Evolutionary conservation across 1,139 yeast species (phyloP), one percentile per base, ranked within the genome.

Genomic region (Lodderomyces beijingensis): DNA sequence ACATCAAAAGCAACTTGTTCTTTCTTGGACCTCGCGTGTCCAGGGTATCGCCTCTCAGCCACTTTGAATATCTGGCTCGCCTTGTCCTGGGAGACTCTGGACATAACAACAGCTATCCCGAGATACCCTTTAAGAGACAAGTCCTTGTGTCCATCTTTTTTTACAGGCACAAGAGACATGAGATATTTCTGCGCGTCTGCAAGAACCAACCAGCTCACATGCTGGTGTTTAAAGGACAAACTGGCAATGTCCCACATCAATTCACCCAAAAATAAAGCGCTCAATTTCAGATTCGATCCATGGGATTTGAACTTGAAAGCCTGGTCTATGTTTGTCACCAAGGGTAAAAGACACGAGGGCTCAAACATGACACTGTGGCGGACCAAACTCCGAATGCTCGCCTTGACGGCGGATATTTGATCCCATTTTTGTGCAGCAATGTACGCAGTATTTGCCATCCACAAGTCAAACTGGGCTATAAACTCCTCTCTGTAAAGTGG

Each of bases 101-200:
- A 44, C 5, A 66, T 49, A 0, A 65, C 59, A 16, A 65, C 39
- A 0, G 59, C 60, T 1, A 68, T 53, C 1, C 72, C 74, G 61
- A 67, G 54, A 34, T 59, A 55, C 2, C 43, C 41, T 4, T 9
- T 34, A 7, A 14, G 3, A 2, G 27, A 9, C 13, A 30, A 24
- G 13, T 22, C 18, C 5, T 17, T 19, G 14, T 23, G 11, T 10
- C 14, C 25, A 23, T 23, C 14, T 23, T 11, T 7, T 44, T 12
- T 16, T 14, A 8, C n/a, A 12, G n/a, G 23, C n/a, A 17, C 32
- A 20, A 19, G 11, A 20, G 14, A 27, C 9, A 64, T 58, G 20
- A 64, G 34, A 3, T 38, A 26, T 37, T 64, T 70, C 36, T 65
- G 73, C 0, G 61, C 27, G 28, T 31, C 32, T 2, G 45, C 38